Evolutionary conservation across 139 green algal genomes (phyloP), one percentile per base, ranked within the genome.

Genomic region (Auxenochlorella pyrenoidosa): DNA sequence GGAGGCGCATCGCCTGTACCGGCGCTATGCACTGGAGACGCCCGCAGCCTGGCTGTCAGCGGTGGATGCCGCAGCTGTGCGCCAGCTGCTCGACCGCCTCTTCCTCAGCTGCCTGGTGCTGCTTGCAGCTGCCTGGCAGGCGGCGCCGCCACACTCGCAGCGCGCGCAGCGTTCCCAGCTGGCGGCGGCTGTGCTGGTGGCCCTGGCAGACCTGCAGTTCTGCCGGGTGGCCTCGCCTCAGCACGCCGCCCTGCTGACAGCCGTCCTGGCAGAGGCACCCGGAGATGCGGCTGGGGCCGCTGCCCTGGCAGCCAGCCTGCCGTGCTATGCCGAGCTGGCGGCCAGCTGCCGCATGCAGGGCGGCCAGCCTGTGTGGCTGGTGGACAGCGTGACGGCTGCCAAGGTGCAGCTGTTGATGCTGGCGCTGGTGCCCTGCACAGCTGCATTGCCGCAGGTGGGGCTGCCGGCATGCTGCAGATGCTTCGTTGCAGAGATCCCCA

Each of bases 201-300:
- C 70, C 21, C 70, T 89, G 28, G 87, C 86, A 13, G 70, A 88
- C 76, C 59, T 93, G 26, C 91, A 93, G 63, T 93, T 93, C 71
- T 91, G 89, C 68, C 79, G 86, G 40, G 71, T 88, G 13, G 68
- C 58, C 73, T 60, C 87, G 28, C 70, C 86, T 12, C 78, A 85
- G 47, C 89, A 89, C 40, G 70, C 80, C 38, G 44, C 60, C 26
- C 80, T 93, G 73, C 84, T 93, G 63, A 60, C 87, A 26, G 73
- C 40, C 0, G 80, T 66, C 30, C 75, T 93, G 40, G 47, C 83
- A 32, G 79, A 86, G 54, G 47, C 71, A 60, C 84, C 32, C 16
- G 19, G 21, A 43, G 79, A 79, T 10, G 30, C 30, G 41, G 85
- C 32, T 30, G 82, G 76, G 34, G 82, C 60, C 12, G 59, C 75